Conservation (phyloP, 768 basidiomycete genomes). For the Pulveroboletus sp. region DNA sequence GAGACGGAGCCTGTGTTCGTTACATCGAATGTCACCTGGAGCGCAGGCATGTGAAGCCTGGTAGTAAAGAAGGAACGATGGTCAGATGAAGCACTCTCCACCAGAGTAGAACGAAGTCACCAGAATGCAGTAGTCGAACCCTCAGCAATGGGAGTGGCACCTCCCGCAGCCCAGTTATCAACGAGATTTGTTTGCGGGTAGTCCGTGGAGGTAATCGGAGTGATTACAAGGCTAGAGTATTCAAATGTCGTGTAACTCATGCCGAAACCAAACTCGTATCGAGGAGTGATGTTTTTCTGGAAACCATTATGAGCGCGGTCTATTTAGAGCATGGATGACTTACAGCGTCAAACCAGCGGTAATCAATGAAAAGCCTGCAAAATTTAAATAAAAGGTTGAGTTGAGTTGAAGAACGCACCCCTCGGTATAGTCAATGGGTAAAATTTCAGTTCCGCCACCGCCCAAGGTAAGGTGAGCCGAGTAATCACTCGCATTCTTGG, state of each 20-base stretch:
- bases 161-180: slow-evolving; percentile 57
- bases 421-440: slow-evolving; percentile 65
- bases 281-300: slow-evolving; percentile 68
- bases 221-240: slow-evolving; percentile 58
- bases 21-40: slow-evolving; percentile 60
- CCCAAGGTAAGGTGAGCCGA: slow-evolving; percentile 37
- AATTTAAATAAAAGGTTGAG: neutral
- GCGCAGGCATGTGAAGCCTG: slow-evolving; percentile 67
- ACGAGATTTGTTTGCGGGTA: slow-evolving; percentile 32
- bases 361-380: slow-evolving; percentile 61
- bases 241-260: slow-evolving; percentile 81
- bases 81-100: neutral
- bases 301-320: neutral
- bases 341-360: slow-evolving; percentile 68
- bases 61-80: neutral
- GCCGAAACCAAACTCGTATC: slow-evolving; percentile 90
- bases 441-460: slow-evolving; percentile 26
- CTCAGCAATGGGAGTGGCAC: slow-evolving; percentile 49
- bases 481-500: slow-evolving; percentile 53
- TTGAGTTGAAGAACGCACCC: slow-evolving; percentile 12
- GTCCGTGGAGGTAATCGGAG: slow-evolving; percentile 37
- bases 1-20: slow-evolving; percentile 57
- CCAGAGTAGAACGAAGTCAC: slow-evolving; percentile 28
- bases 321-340: slow-evolving; percentile 24
- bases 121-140: slow-evolving; percentile 65